Evolutionary conservation across 2,329 filamentous ascomycete species (phyloP), one percentile per base, ranked within the genome.

Genomic region (Trichoderma brevicompactum): DNA sequence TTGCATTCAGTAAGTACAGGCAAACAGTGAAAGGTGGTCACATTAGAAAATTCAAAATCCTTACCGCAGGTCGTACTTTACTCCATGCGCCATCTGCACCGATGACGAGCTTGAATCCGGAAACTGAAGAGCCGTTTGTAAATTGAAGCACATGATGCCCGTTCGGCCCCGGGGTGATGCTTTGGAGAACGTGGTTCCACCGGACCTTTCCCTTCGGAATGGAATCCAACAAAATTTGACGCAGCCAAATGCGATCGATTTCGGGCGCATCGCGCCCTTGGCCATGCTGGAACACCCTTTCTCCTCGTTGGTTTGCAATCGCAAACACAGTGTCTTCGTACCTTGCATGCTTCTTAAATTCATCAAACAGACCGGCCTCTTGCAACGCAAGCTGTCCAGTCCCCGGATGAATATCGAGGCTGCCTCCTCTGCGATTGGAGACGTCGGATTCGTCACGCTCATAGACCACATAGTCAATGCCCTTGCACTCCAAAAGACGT

Each of bases 331-430:
- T 87, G 84, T 52, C 82, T 83, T 46, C 84, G 19, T 58, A 60
- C 28, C 63, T 80, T 1, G 82, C 82, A 58, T 80, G 67, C 66
- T 80, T 76, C 17, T 76, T 68, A 72, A 87, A 88, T 40, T 81
- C 76, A 1, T 82, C 78, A 72, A 77, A 83, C 9, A 87, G 74
- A 0, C 78, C 79, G 3, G 83, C 82, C 64, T 82, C 80, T 62
- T 79, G 79, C 53, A 87, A 71, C 0, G 84, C 84, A 5, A 77
- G 74, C 34, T 86, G 79, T 1, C 85, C 85, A 1, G 81, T 82
- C 4, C 75, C 67, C 0, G 79, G 79, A 68, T 87, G 84, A 9
- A 88, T 73, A 69, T 87, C 85, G 2, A 88, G 78, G 5, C 76
- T 82, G 9, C 85, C 84, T 50, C 84, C 84, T 70, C 85, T 81